Evolutionary conservation across 768 basidiomycete species (phyloP).

Genomic region (Scleroderma bovista): DNA sequence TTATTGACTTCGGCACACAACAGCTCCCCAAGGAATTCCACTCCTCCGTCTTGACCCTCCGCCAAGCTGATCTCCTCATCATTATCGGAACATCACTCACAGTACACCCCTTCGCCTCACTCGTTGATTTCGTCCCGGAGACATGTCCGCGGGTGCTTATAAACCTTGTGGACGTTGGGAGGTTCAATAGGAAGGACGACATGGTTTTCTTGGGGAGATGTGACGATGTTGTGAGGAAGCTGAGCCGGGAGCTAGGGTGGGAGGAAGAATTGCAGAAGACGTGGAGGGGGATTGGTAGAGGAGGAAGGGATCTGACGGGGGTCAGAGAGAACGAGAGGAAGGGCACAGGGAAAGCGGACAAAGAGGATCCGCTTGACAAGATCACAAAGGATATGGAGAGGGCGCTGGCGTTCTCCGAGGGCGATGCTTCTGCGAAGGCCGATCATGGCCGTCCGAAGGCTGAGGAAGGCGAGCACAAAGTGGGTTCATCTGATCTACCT

Average conservation of each 20-base stretch:
- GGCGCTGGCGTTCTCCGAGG: slow-evolving; percentile 14
- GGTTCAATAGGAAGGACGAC: slow-evolving; percentile 54
- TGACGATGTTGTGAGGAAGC: slow-evolving; percentile 56
- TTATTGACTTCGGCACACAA: neutral
- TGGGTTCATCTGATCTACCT: too few relatives aligned
- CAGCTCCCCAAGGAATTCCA: slow-evolving; percentile 76
- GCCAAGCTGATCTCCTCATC: slow-evolving; percentile 78
- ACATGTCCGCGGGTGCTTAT: slow-evolving; percentile 80
- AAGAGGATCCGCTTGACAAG: slow-evolving; percentile 21
- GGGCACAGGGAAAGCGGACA: slow-evolving; percentile 5
- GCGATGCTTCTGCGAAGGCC: neutral
- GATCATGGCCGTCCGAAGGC: too few relatives aligned
- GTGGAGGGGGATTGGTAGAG: slow-evolving; percentile 36
- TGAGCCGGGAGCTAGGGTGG: slow-evolving; percentile 74
- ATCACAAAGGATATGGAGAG: slow-evolving; percentile 21
- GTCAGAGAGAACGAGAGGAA: slow-evolving; percentile 13
- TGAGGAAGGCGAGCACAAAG: neutral
- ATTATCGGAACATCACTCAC: slow-evolving; percentile 88
- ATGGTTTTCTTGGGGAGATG: slow-evolving; percentile 65
- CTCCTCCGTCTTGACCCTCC: slow-evolving; percentile 44
- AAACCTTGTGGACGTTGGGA: slow-evolving; percentile 79
- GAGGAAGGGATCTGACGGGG: slow-evolving; percentile 16
- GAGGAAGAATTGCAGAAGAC: slow-evolving; percentile 48
- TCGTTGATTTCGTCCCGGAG: slow-evolving; percentile 51
- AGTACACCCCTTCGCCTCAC: slow-evolving; percentile 82